A percentile compares a stretch with the other conserved stretches of the same genome.
Conservation (phyloP, 2,329 filamentous ascomycete species). For the Penicillium crustosum region DNA sequence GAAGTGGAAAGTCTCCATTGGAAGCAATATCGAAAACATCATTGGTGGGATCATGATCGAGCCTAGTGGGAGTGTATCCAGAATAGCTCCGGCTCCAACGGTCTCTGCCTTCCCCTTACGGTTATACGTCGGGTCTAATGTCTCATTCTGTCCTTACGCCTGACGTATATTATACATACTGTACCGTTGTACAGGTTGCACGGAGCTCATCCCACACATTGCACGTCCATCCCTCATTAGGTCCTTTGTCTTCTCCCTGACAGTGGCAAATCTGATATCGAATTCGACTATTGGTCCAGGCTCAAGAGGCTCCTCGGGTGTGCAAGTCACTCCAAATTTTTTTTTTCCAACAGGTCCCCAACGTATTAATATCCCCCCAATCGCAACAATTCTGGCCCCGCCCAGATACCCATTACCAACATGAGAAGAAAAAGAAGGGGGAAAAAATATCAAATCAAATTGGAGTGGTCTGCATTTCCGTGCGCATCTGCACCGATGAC, state of each 20-base stretch:
- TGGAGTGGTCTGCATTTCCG: neutral
- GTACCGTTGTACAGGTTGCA: neutral
- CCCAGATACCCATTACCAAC: neutral
- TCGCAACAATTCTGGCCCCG: neutral
- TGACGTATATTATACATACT: neutral
- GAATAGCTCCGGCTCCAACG: constrained; percentile 4
- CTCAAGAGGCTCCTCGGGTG: constrained; percentile 2
- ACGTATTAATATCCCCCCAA: neutral
- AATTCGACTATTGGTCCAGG: constrained; percentile 1
- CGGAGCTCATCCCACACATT: neutral
- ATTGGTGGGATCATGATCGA: constrained; percentile 25
- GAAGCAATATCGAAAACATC: neutral
- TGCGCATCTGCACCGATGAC: neutral
- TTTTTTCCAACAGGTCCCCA: neutral
- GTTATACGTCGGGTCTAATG: constrained; percentile 6
- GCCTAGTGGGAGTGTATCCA: constrained; percentile 28
- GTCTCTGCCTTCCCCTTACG: constrained; percentile 7
- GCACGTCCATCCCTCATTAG: neutral
- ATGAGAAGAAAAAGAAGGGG: neutral
- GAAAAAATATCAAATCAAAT: neutral
- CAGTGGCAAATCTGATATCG: constrained; percentile 18
- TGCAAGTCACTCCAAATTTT: neutral
- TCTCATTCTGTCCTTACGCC: constrained; percentile 6
- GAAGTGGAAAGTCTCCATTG: neutral
- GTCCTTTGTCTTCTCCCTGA: constrained; percentile 6